phyloP scores from a whole-genome alignment of 495 filamentous ascomycete species.

The Lichina pygmaea region DNA sequence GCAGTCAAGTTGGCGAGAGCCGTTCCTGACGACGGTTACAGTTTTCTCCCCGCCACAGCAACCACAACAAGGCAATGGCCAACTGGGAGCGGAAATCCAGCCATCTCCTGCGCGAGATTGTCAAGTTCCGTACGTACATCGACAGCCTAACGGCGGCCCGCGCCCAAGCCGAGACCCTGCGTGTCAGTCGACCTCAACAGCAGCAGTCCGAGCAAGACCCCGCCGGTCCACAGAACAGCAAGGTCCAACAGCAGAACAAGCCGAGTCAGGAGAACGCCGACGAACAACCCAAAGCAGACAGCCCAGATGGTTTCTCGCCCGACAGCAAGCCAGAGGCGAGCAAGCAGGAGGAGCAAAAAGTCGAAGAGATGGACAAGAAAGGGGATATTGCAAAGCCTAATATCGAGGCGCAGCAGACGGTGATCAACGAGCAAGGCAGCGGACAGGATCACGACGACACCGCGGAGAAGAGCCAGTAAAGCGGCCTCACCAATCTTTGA shows the following conservation, averaged over 20 bases:
- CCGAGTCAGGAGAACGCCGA: too few species aligned
- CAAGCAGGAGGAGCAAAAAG: not conserved
- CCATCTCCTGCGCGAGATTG: conserved; percentile 79
- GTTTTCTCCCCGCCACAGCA: conserved; percentile 68
- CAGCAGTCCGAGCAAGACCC: not conserved
- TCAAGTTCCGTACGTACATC: conserved; percentile 88
- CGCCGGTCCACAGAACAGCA: not conserved
- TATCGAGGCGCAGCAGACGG: too few species aligned
- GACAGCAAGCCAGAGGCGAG: not conserved
- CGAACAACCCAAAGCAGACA: too few species aligned
- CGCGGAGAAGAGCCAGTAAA: too few species aligned
- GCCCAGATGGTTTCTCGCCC: not conserved
- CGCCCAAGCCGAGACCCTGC: not conserved
- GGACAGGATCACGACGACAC: too few species aligned
- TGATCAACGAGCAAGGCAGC: too few species aligned
- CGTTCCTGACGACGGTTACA: conserved; percentile 5
- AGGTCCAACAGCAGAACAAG: too few species aligned
- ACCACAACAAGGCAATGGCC: conserved; percentile 53
- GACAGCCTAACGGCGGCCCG: conserved; percentile 38
- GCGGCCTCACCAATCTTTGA: too few species aligned
- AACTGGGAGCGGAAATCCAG: conserved; percentile 95
- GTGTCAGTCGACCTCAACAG: not conserved
- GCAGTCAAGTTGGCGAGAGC: not conserved
- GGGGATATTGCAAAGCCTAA: too few species aligned
- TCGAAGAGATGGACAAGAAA: too few species aligned